These are phyloP conservation scores for Eragrostis nindensis DNA, from an alignment of 176 grass and related monocot genomes.

Conservation along the genomic window DNA sequence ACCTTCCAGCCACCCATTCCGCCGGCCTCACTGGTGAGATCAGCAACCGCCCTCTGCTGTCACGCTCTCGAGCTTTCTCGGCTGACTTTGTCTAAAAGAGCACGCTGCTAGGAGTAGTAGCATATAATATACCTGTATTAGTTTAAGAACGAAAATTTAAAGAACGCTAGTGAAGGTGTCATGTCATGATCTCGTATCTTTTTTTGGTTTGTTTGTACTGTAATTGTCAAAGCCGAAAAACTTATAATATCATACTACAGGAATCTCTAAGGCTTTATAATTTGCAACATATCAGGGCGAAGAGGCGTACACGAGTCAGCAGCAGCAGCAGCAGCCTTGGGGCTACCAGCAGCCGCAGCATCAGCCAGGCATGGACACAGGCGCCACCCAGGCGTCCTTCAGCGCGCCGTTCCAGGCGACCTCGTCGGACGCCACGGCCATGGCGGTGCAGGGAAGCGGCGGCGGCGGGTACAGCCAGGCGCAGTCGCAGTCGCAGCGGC, in stretches of 20 bases:
- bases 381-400: constrained; percentile 38
- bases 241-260: background rate
- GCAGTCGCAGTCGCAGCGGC: constrained; percentile 50
- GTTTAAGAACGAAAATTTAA: constrained; percentile 13
- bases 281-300: constrained; percentile 39
- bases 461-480: constrained; percentile 39
- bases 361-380: constrained; percentile 40
- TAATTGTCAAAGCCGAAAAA: constrained; percentile 21
- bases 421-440: constrained; percentile 35
- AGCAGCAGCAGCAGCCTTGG: constrained; percentile 54
- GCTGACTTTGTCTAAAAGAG: constrained; percentile 49
- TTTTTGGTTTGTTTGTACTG: constrained; percentile 20
- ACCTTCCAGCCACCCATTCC: constrained; percentile 46
- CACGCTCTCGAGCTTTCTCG: background rate
- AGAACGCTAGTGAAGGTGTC: background rate
- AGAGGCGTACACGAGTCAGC: constrained; percentile 46
- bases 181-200: constrained; percentile 27
- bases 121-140: background rate
- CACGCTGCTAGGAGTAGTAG: background rate
- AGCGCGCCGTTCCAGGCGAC: constrained; percentile 42
- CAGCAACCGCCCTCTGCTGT: constrained; percentile 7
- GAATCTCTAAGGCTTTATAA: constrained; percentile 9
- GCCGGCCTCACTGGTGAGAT: constrained; percentile 46
- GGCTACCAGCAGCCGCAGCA: constrained; percentile 54
- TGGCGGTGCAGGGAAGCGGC: constrained; percentile 16